These are phyloP conservation scores for Talaromyces stipitatus DNA, from an alignment of 495 filamentous ascomycete genomes.

Conservation along the genomic window DNA sequence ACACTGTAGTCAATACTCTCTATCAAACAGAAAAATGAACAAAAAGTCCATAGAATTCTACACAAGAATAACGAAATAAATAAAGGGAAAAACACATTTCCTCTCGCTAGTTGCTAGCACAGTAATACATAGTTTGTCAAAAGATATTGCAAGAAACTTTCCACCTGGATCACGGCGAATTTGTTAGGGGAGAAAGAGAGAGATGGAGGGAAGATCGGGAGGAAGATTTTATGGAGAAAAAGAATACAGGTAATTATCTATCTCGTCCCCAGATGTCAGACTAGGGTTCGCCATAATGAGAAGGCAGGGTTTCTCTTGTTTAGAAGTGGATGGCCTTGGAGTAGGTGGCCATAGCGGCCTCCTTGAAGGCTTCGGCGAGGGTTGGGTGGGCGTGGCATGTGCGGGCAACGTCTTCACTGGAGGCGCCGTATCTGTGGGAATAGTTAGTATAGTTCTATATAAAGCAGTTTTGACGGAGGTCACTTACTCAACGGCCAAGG, in stretches of 20 bases:
- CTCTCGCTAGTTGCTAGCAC: conserved; percentile 4
- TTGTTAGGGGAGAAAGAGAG: not conserved
- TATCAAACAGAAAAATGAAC: not conserved
- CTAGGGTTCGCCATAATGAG: not conserved
- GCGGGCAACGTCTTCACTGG: conserved; percentile 87
- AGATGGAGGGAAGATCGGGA: not conserved
- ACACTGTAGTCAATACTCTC: not conserved
- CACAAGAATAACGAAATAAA: conserved; percentile 17
- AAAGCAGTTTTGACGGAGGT: not conserved
- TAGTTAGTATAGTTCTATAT: not conserved
- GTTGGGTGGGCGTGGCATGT: conserved; percentile 98
- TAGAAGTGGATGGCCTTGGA: conserved; percentile 96
- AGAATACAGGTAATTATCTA: not conserved
- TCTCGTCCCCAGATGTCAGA: not conserved
- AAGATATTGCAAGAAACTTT: not conserved
- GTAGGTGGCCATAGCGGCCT: conserved; percentile 98
- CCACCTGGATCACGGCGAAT: conserved; percentile 9
- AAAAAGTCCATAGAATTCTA: conserved; percentile 23
- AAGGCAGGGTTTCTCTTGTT: conserved; percentile 7
- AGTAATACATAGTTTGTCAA: conserved; percentile 6
- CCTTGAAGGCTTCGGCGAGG: conserved; percentile 95
- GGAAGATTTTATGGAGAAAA: not conserved
- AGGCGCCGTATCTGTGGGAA: conserved; percentile 52
- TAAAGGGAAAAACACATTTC: conserved; percentile 1
- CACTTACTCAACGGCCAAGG: conserved; percentile 83